Evolutionary conservation across 768 basidiomycete genomes (phyloP).

Genomic region (Pulveroboletus ravenelii): DNA sequence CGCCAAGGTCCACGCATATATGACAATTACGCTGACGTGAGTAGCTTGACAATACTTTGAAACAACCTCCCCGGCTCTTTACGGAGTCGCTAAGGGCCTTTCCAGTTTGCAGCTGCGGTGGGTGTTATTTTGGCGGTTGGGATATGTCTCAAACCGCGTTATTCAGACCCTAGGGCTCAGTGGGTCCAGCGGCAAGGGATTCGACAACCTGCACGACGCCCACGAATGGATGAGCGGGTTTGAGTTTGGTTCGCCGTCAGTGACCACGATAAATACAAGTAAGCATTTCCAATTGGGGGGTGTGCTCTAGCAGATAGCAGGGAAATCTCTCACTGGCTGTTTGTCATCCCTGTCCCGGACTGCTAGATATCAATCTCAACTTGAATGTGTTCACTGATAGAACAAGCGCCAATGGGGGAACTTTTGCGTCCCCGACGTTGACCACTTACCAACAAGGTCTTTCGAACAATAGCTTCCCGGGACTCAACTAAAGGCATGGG

Average conservation of each 20-base stretch:
- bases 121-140: background rate
- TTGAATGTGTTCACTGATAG: conserved; percentile 10
- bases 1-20: conserved; percentile 32
- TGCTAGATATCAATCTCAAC: conserved; percentile 19
- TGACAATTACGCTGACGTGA: conserved; percentile 25
- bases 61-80: background rate
- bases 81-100: background rate
- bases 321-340: background rate
- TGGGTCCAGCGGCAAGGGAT: conserved; percentile 31
- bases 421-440: background rate
- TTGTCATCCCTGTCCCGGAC: background rate
- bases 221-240: conserved; percentile 20
- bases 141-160: background rate
- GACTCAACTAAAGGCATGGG: background rate
- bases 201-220: conserved; percentile 27
- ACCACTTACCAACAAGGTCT: background rate
- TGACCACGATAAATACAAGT: conserved; percentile 17
- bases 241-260: conserved; percentile 8
- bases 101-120: conserved; percentile 25
- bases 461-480: background rate
- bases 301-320: background rate
- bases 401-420: background rate
- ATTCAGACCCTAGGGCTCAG: conserved; percentile 27
- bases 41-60: conserved; percentile 1
- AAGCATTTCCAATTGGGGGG: conserved; percentile 3